phyloP scores from a whole-genome alignment of 179 eudicot genomes.

The Pouteria campechiana region DNA sequence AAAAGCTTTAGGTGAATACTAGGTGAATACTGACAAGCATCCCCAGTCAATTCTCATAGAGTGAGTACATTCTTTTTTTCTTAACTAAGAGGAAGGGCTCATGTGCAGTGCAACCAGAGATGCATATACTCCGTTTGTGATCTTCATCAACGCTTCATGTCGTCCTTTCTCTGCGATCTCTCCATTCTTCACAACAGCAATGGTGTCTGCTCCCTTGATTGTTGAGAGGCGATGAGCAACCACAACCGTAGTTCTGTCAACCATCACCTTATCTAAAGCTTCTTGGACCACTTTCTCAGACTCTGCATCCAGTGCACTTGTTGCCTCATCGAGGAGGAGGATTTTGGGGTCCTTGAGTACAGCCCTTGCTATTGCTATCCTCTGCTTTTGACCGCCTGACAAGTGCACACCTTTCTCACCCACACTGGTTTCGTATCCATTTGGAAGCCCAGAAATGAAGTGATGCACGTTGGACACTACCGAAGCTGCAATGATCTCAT shows the following conservation, averaged over 20 bases:
- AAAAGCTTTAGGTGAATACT: too few species aligned
- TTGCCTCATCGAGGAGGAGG: constrained; percentile 27
- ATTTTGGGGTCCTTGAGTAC: constrained; percentile 25
- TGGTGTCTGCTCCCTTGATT: constrained; percentile 15
- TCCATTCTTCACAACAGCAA: constrained; percentile 24
- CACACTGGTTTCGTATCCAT: constrained; percentile 20
- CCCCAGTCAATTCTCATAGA: too few species aligned
- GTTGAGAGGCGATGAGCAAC: constrained; percentile 21
- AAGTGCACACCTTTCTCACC: constrained; percentile 28
- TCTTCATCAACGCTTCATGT: constrained; percentile 17
- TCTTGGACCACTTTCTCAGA: constrained; percentile 26
- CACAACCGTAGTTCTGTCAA: constrained; percentile 19
- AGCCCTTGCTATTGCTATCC: constrained; percentile 27
- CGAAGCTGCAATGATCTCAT: constrained; percentile 19
- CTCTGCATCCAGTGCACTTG: constrained; percentile 27
- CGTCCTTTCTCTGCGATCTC: constrained; percentile 20
- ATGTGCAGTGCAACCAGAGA: constrained; percentile 25
- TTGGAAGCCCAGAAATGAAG: constrained; percentile 21
- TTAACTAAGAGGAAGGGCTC: not conserved
- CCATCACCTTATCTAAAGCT: constrained; percentile 24
- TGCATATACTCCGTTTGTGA: constrained; percentile 14
- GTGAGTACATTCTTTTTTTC: too few species aligned
- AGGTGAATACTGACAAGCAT: too few species aligned
- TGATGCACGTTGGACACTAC: constrained; percentile 21
- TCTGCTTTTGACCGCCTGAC: constrained; percentile 33